phyloP scores from a whole-genome alignment of 108 stramenopile species.

The Cyclotella atomus region DNA sequence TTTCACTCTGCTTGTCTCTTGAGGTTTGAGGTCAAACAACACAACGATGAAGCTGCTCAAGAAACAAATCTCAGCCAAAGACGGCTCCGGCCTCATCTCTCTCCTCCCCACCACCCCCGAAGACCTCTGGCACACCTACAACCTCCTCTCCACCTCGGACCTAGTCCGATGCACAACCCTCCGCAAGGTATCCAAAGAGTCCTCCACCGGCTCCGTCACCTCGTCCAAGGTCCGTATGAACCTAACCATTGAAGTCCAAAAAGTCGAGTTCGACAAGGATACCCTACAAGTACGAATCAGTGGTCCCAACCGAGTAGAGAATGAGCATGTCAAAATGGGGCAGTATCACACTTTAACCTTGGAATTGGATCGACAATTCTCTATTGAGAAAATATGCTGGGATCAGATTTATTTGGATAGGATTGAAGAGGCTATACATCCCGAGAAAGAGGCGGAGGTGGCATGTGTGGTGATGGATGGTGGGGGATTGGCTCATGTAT shows the following conservation, averaged over 20 bases:
- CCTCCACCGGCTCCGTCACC: slow-evolving; percentile 88
- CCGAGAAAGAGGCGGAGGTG: slow-evolving; percentile 90
- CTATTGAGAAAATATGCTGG: slow-evolving; percentile 94
- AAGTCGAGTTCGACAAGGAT: slow-evolving; percentile 92
- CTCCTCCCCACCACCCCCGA: slow-evolving; percentile 93
- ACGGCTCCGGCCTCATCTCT: slow-evolving; percentile 83
- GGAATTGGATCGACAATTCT: slow-evolving; percentile 87
- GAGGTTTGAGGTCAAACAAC: too few relatives aligned
- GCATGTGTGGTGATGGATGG: slow-evolving; percentile 95
- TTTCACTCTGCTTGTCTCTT: too few relatives aligned
- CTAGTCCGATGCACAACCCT: slow-evolving; percentile 91
- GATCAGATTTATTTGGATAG: slow-evolving; percentile 93
- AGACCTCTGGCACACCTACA: slow-evolving; percentile 98
- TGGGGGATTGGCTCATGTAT: slow-evolving; percentile 91
- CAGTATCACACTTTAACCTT: slow-evolving; percentile 95
- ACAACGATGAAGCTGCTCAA: slow-evolving; percentile 89
- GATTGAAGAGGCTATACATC: slow-evolving; percentile 90
- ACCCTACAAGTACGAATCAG: slow-evolving; percentile 83
- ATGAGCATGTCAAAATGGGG: slow-evolving; percentile 89
- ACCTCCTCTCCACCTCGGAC: slow-evolving; percentile 88
- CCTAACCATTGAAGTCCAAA: slow-evolving; percentile 90
- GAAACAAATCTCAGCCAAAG: slow-evolving; percentile 82
- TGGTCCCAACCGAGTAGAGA: slow-evolving; percentile 82
- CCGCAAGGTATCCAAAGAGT: slow-evolving; percentile 95
- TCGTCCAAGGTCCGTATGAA: slow-evolving; percentile 87